Evolutionary conservation across 2,329 filamentous ascomycete species (phyloP), one percentile per base, ranked within the genome.

Genomic region (Clonostachys chloroleuca): DNA sequence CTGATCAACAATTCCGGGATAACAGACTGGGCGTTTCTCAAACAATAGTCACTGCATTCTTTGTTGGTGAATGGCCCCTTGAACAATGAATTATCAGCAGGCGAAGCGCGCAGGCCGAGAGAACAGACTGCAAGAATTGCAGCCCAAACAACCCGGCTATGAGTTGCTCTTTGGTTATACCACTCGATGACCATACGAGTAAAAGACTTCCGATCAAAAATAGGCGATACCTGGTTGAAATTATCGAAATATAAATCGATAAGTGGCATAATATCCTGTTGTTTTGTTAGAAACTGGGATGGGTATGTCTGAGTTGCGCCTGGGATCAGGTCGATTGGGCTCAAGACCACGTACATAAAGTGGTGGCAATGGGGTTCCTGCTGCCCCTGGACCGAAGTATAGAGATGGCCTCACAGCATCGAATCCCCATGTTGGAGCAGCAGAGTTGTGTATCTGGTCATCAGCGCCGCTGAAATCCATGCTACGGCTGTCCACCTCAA

Each of bases 61-160:
- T 39, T n/a, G 12, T 39, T 39, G 36, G 36, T 30, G 24, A 9
- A 30, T 30, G 24, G 9, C 24, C 24, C 24, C 24, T 30, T 30
- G 24, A 30, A 30, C 9, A 39, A n/a, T 39, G 36, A 12, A 39
- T 18, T n/a, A 9, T 12, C 14, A 14, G 36, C 1, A n/a, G 14
- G 36, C 12, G 56, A 54, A 4, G 58, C 56, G 9, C 62, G 59
- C 39, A 65, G 63, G 2, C 63, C 64, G 5, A 71, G 54, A 5
- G 68, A 67, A 39, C 70, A 52, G 20, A 68, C 65, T 34, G 66
- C 60, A 10, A 70, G 67, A 16, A 72, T 65, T 12, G 66, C 62
- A 1, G 67, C 68, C 63, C 66, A 70, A 2, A 54, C 51, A 2
- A 58, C 59, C 42, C 53, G 55, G 17, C 59, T 52, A 4, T 58